phyloP scores from a whole-genome alignment of 176 grass and related monocot genomes.

The Oryza nivara region DNA sequence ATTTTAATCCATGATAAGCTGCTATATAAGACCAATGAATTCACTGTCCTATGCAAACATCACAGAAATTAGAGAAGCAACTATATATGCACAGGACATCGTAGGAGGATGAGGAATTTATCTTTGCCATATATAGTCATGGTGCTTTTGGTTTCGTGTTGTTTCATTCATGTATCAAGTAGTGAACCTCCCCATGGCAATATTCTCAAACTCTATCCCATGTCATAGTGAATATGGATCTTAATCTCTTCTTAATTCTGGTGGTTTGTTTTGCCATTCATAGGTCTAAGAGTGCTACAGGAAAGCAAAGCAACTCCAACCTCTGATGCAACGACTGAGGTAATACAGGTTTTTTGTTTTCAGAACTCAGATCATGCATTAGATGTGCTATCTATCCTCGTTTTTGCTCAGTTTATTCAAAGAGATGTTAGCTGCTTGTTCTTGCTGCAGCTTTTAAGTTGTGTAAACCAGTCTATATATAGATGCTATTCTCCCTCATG shows the following conservation, averaged over 20 bases:
- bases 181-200: neutral
- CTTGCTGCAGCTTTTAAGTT: neutral
- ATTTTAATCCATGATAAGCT: conserved; percentile 8
- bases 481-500: neutral
- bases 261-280: neutral
- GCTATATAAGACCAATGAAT: conserved; percentile 14
- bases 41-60: neutral
- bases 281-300: neutral
- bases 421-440: conserved; percentile 9
- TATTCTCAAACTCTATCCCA: neutral
- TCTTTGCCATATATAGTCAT: neutral
- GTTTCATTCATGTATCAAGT: conserved; percentile 29
- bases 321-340: conserved; percentile 14
- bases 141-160: conserved; percentile 22
- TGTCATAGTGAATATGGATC: neutral
- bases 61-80: conserved; percentile 20
- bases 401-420: neutral
- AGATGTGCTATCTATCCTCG: neutral
- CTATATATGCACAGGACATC: conserved; percentile 25
- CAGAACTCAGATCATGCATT: neutral
- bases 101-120: neutral
- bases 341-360: neutral
- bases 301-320: conserved; percentile 18
- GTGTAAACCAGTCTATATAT: neutral
- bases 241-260: neutral